Base-by-base conservation (phyloP, 1,284 basidiomycete species). In the Microbotryomycetes sp. region DNA sequence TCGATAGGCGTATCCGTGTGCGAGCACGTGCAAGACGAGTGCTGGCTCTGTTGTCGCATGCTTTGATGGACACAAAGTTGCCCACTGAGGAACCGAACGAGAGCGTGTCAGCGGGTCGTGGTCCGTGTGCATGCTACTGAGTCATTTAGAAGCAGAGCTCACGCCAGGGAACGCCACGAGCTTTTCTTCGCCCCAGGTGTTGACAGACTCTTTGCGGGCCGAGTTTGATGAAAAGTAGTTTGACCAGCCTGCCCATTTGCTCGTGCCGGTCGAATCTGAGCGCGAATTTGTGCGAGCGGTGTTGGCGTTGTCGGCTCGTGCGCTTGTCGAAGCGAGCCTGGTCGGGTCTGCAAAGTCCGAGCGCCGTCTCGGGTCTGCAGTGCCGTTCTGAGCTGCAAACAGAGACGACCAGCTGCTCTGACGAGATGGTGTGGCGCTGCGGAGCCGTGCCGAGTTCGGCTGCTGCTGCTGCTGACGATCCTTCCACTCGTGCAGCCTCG, bases 1-100 rank as follows among this genome's bases (percentile, higher is more conserved):
- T 0, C 69, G 64, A 52, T 65, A 70, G 11, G 58, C 60, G 52
- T 67, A 70, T 5, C 69, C 69, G 47, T 64, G 57, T 3, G 62
- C 56, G 23, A 51, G n/a, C 27, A 69, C 50, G n/a, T 64, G 57
- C 45, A 69, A 57, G 18, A 62, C 54, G n/a, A 69, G 56, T 2
- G 67, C 65, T 3, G 67, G 67, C n/a, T 68, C 66, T 9, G 61
- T 41, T 9, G 54, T 49, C 4, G 35, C 21, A 24, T 61, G 55
- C 27, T 55, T 57, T 1, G 66, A 54, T 9, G 64, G 66, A 11
- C 56, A 55, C 2, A 68, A 52, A 2, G 61, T 68, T 0, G 62
- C 66, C 54, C 57, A 64, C 66, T 68, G 49, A 16, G 11, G 15
- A 48, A 13, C 21, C 21, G 2, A 13, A 18, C 11, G 13, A 21